Conservation (phyloP, 108 stramenopile genomes). For the Conticribra weissflogii region DNA sequence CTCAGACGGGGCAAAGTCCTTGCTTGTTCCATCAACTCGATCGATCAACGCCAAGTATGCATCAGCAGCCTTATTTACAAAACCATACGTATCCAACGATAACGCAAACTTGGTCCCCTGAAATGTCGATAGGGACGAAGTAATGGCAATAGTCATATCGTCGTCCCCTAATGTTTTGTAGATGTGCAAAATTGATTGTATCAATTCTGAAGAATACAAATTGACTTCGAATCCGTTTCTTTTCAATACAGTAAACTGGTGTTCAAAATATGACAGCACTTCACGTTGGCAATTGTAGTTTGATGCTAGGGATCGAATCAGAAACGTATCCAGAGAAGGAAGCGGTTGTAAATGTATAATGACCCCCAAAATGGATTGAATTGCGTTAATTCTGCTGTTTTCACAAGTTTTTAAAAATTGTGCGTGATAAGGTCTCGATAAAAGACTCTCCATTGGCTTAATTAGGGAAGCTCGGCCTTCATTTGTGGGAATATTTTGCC, state of each 20-base stretch:
- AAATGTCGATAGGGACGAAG: conserved; percentile 49
- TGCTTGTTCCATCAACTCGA: conserved; percentile 15
- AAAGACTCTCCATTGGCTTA: conserved; percentile 59
- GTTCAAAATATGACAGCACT: conserved; percentile 67
- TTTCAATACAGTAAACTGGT: conserved; percentile 43
- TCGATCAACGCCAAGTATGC: conserved; percentile 67
- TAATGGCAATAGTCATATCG: conserved; percentile 52
- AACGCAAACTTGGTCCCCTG: conserved; percentile 61
- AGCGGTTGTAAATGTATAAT: conserved; percentile 56
- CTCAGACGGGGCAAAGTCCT: conserved; percentile 48
- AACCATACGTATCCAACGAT: conserved; percentile 76
- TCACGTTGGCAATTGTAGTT: conserved; percentile 77
- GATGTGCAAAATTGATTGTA: conserved; percentile 59
- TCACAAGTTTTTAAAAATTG: conserved; percentile 58
- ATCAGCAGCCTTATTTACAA: conserved; percentile 67
- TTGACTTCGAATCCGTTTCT: conserved; percentile 21
- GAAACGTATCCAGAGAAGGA: conserved; percentile 57
- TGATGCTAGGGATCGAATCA: conserved; percentile 61
- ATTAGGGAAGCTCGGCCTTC: conserved; percentile 49
- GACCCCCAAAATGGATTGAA: conserved; percentile 61
- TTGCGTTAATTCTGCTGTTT: conserved; percentile 29
- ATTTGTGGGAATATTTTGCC: conserved; percentile 56
- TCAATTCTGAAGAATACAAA: conserved; percentile 4
- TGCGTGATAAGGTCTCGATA: conserved; percentile 73
- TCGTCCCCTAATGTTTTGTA: conserved; percentile 64